These are phyloP conservation scores for Inonotus obliquus DNA, from an alignment of 1,284 basidiomycete species.

Conservation along the genomic window DNA sequence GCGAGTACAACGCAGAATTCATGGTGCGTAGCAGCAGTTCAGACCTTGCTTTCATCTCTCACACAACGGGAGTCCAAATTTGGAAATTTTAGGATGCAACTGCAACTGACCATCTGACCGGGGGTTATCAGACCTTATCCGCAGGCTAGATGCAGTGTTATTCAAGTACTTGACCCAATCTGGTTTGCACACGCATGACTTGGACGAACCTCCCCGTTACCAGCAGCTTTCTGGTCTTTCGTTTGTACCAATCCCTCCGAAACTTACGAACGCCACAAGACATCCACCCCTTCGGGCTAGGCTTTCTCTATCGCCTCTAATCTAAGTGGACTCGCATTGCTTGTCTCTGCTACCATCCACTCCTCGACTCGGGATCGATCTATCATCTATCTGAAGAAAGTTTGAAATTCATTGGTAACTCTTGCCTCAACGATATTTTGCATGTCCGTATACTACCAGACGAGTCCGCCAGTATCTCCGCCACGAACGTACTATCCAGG, in stretches of 20 bases:
- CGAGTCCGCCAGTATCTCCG: constrained; percentile 3
- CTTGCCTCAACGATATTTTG: neutral
- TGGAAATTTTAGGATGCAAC: neutral
- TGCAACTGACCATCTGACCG: neutral
- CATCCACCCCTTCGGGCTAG: neutral
- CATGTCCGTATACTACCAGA: constrained; percentile 17
- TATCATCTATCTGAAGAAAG: neutral
- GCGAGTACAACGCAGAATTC: too few relatives aligned
- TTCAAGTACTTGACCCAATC: neutral
- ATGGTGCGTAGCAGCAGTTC: too few relatives aligned
- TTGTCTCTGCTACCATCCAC: neutral
- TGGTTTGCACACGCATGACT: neutral
- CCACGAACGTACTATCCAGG: constrained; percentile 9
- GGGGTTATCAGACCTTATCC: neutral
- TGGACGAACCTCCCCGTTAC: neutral
- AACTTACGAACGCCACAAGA: neutral
- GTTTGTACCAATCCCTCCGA: neutral
- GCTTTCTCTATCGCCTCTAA: neutral
- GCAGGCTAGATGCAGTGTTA: neutral
- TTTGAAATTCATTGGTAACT: neutral
- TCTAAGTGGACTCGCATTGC: neutral
- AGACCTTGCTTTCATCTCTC: too few relatives aligned
- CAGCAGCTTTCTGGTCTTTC: neutral
- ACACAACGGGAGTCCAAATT: neutral
- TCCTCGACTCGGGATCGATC: neutral